phyloP scores from a whole-genome alignment of 176 grass and related monocot species.

The Luzula sylvatica region DNA sequence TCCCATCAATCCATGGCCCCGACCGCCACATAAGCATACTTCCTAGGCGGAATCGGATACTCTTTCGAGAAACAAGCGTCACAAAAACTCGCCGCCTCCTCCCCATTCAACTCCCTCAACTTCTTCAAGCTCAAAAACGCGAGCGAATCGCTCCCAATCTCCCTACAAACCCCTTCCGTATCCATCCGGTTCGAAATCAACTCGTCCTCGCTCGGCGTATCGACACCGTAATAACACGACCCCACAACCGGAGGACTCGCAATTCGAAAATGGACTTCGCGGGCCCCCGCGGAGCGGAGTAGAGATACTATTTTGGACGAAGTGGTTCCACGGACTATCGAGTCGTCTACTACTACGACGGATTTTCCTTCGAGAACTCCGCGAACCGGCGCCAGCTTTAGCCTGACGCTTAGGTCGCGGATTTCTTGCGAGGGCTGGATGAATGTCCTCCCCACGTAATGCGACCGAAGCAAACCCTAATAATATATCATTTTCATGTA shows the following conservation, averaged over 20 bases:
- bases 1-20: conserved; percentile 21
- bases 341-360: conserved; percentile 91
- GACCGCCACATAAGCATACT: conserved; percentile 24
- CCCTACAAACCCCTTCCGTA: conserved; percentile 40
- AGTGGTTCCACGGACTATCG: conserved; percentile 86
- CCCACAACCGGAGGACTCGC: conserved; percentile 76
- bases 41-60: conserved; percentile 48
- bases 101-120: conserved; percentile 49
- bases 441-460: conserved; percentile 88
- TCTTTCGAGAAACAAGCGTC: conserved; percentile 75
- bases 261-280: conserved; percentile 95
- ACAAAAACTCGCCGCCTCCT: conserved; percentile 52
- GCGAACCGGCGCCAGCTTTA: conserved; percentile 70
- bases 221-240: conserved; percentile 82
- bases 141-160: conserved; percentile 73
- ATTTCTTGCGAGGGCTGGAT: conserved; percentile 75
- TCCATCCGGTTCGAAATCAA: conserved; percentile 77
- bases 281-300: conserved; percentile 65
- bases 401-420: conserved; percentile 82
- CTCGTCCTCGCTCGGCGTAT: conserved; percentile 69
- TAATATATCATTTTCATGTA: too few species aligned
- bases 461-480: conserved; percentile 69
- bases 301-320: conserved; percentile 87
- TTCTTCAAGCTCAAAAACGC: conserved; percentile 73
- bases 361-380: conserved; percentile 73